Base-by-base conservation (phyloP, 176 grass and related monocot species). In the Neostapfia colusana region DNA sequence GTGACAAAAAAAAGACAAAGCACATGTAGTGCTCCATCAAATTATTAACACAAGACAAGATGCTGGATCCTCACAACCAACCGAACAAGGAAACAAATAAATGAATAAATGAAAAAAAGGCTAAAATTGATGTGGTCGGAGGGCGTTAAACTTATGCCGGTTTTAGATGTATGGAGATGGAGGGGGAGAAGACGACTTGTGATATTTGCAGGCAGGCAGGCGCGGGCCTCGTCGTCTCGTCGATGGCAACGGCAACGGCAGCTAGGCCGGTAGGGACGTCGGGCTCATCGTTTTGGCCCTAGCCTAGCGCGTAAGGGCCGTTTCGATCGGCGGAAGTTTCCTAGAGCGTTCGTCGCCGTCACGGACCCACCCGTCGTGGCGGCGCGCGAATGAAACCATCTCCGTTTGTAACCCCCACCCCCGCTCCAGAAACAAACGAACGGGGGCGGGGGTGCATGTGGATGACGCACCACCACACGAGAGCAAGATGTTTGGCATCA, bases 261-360 rank as follows among this genome's bases (percentile, higher is more conserved):
- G n/a, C 42, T 41, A 79, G 11, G 44, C 44, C 65, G 74, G 42
- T 5, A 10, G 10, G 37, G 58, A 55, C 2, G 21, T 76, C 23
- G 49, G 61, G 41, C n/a, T n/a, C n/a, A n/a, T n/a, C n/a, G n/a
- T n/a, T n/a, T n/a, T n/a, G n/a, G n/a, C n/a, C n/a, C n/a, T n/a
- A n/a, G n/a, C n/a, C n/a, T 73, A 15, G 4, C 5, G 46, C 15
- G 4, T 23, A 10, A 15, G 18, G 43, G 79, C 63, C 67, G 55
- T 25, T 92, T 89, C 79, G n/a, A n/a, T n/a, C n/a, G n/a, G 13
- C 10, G 71, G 87, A 92, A 92, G 21, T 7, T 92, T 92, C 90
- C 43, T 56, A 21, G 57, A 64, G 58, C n/a, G n/a, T n/a, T n/a
- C 18, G 38, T 76, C 37, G 27, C 79, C 4, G 2, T 89, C 77